Conservation (phyloP, 495 filamentous ascomycete genomes). For the Talaromyces nanjingensis region DNA sequence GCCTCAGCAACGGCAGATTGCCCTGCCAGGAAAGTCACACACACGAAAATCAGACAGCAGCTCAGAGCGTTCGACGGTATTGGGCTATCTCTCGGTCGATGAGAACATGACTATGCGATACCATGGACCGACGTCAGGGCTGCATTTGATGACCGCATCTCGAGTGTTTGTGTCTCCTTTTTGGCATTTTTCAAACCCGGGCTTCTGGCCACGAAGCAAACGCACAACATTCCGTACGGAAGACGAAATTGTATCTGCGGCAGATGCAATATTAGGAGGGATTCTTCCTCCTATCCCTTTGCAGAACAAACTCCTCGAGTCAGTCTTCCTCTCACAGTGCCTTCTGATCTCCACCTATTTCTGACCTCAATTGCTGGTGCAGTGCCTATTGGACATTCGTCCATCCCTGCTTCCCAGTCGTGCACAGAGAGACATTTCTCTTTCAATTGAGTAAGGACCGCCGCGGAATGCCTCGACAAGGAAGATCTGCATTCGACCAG, state of each 20-base stretch:
- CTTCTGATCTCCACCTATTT: not conserved
- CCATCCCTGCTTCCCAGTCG: slow-evolving; percentile 2
- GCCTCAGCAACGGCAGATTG: not conserved
- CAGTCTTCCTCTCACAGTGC: not conserved
- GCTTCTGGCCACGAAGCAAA: slow-evolving; percentile 4
- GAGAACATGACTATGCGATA: slow-evolving; percentile 3
- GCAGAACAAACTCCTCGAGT: slow-evolving; percentile 3
- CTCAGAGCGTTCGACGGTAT: not conserved
- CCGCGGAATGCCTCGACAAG: slow-evolving; percentile 2
- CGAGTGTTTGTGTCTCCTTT: slow-evolving; percentile 1
- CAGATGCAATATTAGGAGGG: slow-evolving; percentile 3
- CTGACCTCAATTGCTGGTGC: not conserved
- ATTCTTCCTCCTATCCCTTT: not conserved
- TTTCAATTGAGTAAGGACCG: slow-evolving; percentile 3
- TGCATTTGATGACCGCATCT: not conserved
- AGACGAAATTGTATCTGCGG: slow-evolving; percentile 5
- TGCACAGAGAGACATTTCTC: slow-evolving; percentile 4
- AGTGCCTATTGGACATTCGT: not conserved
- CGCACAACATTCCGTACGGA: slow-evolving; percentile 1
- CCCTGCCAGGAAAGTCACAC: not conserved
- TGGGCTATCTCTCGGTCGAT: not conserved
- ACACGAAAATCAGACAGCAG: not conserved
- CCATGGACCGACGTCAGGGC: not conserved
- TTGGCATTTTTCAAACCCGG: not conserved
- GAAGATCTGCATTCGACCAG: not conserved